phyloP scores from a whole-genome alignment of 768 basidiomycete genomes.

The Tylopilus plumbeoviolaceoides region DNA sequence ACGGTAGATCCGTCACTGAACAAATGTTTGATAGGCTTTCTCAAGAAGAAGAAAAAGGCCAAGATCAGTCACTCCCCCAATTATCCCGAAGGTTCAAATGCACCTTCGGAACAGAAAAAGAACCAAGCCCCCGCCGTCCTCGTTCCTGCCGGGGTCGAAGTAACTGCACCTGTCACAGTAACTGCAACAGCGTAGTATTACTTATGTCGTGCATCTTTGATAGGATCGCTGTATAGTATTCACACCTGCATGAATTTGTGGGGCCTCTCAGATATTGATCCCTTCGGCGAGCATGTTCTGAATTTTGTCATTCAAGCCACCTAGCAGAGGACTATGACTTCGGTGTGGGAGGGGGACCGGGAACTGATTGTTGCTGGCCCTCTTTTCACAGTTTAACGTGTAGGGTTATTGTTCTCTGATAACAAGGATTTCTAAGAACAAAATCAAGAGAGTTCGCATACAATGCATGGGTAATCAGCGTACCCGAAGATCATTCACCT shows the following conservation, averaged over 20 bases:
- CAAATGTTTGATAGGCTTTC: conserved; percentile 46
- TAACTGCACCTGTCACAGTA: conserved; percentile 4
- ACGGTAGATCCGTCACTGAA: conserved; percentile 4
- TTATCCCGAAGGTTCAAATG: conserved; percentile 22
- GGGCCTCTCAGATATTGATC: background rate
- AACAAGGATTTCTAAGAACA: background rate
- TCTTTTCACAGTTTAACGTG: background rate
- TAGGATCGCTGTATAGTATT: background rate
- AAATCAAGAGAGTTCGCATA: background rate
- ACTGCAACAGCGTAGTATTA: conserved; percentile 17
- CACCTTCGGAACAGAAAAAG: conserved; percentile 5
- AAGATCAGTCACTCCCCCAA: conserved; percentile 35
- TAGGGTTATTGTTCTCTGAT: background rate
- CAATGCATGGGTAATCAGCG: background rate
- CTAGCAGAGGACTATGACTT: background rate
- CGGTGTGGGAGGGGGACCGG: too few species aligned
- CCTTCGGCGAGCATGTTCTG: background rate
- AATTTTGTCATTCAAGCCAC: background rate
- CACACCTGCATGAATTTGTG: background rate
- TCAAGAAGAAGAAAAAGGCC: conserved; percentile 75
- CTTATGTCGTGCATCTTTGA: background rate
- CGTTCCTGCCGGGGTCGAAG: background rate
- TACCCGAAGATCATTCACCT: conserved; percentile 14
- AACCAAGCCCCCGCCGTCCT: background rate
- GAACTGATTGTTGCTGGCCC: background rate